Evolutionary conservation across 768 basidiomycete genomes (phyloP).

Genomic region (Psilocybe cyanescens): DNA sequence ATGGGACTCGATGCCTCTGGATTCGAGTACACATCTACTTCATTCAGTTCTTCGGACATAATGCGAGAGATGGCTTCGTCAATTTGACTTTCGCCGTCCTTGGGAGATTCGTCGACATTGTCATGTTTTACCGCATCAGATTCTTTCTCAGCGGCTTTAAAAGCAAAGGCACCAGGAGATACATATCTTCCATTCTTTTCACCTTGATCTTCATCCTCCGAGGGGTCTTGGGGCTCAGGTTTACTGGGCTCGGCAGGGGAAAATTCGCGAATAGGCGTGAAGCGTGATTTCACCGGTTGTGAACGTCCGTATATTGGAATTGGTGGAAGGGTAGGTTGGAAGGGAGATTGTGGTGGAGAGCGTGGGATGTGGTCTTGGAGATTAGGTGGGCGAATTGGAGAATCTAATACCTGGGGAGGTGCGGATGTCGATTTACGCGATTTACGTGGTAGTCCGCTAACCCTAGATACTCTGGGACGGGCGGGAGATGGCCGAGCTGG

Average conservation of each 20-base stretch:
- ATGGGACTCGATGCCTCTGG: conserved; percentile 9
- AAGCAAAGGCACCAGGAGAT: background rate
- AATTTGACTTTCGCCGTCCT: conserved; percentile 16
- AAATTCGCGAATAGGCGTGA: conserved; percentile 24
- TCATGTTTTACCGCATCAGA: background rate
- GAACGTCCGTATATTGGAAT: conserved; percentile 25
- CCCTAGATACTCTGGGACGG: conserved; percentile 43
- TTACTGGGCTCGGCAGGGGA: conserved; percentile 20
- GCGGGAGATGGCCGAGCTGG: conserved; percentile 67
- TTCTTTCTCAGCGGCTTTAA: background rate
- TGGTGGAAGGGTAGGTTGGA: conserved; percentile 52
- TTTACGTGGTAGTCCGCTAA: conserved; percentile 47
- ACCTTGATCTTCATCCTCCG: conserved; percentile 13
- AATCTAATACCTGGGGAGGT: conserved; percentile 58
- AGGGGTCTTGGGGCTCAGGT: conserved; percentile 8
- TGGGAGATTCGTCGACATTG: background rate
- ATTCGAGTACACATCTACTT: conserved; percentile 7
- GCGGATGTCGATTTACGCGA: conserved; percentile 75
- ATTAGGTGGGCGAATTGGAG: conserved; percentile 35
- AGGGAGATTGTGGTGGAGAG: conserved; percentile 41
- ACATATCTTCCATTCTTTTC: conserved; percentile 9
- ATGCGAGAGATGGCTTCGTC: conserved; percentile 37
- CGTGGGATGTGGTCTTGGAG: conserved; percentile 19
- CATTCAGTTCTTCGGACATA: conserved; percentile 37
- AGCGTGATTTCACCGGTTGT: conserved; percentile 24